Evolutionary conservation across 1,139 yeast genomes (phyloP), one percentile per base, ranked within the genome.

Genomic region (Debaryomyces udenii): DNA sequence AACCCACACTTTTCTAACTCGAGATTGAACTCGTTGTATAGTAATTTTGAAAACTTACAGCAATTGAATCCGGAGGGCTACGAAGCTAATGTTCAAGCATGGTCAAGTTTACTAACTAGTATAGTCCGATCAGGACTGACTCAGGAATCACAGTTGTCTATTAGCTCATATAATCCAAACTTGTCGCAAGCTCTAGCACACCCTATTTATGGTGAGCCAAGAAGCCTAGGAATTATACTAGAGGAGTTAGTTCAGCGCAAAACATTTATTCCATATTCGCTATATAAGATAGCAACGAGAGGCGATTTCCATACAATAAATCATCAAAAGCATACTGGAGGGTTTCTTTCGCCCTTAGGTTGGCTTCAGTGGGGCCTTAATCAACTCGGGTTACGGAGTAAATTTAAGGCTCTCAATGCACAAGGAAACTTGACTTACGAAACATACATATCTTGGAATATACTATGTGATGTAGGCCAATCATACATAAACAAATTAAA

Each of bases 61-160:
- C 75, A 70, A 7, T 52, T 74, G 16, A 86, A 86, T 54, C 78
- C 77, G 1, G 90, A 83, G 47, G 94, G 94, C 1, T 85, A 68
- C 49, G 78, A 71, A 28, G 93, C 93, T 17, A 86, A 86, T 53
- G 48, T 84, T n/a, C 59, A 61, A 2, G 85, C 89, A 1, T 86
- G 94, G 94, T 38, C 46, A 5, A 43, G 51, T 6, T 55, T 71
- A 13, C 44, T 72, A 11, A 35, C 38, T 7, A 53, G 55, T 9
- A 41, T 70, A 18, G 50, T 66, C 26, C 42, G 35, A 16, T 26
- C 41, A 3, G 45, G 51, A 14, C 47, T 51, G 6, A 43, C 54
- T 26, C 43, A 46, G 4, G 49, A 47, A 20, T 56, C 66, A 0
- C 37, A 42, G 16, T 36, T 66, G 9, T 54, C 62, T 2, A 39